Evolutionary conservation across 306 rosid genomes (phyloP).

Genomic region (Corylus avellana): DNA sequence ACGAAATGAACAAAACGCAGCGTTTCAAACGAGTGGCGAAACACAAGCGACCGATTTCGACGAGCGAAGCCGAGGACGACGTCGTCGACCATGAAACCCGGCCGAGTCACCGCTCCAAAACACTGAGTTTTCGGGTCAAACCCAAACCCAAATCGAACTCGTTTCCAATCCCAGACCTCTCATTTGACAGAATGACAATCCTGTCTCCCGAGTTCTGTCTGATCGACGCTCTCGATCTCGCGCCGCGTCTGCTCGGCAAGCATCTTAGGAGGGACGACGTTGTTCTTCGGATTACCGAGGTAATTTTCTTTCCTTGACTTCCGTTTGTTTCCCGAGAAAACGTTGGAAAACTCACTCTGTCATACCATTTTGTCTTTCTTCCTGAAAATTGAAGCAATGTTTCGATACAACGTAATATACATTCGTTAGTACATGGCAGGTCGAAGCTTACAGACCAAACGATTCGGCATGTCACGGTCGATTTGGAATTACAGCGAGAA

Average conservation of each 20-base stretch:
- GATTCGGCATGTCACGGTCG: constrained; percentile 91
- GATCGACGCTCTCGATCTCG: constrained; percentile 80
- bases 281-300: constrained; percentile 94
- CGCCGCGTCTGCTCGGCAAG: constrained; percentile 89
- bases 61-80: constrained; percentile 15
- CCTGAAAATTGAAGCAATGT: too few relatives aligned
- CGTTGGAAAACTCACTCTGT: neutral
- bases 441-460: constrained; percentile 85
- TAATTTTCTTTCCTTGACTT: constrained; percentile 1
- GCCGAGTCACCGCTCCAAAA: constrained; percentile 33
- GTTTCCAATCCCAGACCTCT: constrained; percentile 9
- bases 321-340: constrained; percentile 17
- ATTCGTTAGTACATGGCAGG: constrained; percentile 38
- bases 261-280: constrained; percentile 71
- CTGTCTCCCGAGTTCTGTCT: constrained; percentile 61
- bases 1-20: constrained; percentile 42
- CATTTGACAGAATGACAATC: constrained; percentile 31
- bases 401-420: too few relatives aligned
- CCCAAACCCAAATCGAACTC: constrained; percentile 18
- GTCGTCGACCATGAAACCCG: constrained; percentile 6
- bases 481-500: constrained; percentile 86
- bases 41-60: constrained; percentile 29
- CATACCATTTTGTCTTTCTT: too few relatives aligned
- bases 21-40: constrained; percentile 58
- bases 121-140: constrained; percentile 23